Conservation (phyloP, 2,329 filamentous ascomycete species). For the Alternaria sp. region DNA sequence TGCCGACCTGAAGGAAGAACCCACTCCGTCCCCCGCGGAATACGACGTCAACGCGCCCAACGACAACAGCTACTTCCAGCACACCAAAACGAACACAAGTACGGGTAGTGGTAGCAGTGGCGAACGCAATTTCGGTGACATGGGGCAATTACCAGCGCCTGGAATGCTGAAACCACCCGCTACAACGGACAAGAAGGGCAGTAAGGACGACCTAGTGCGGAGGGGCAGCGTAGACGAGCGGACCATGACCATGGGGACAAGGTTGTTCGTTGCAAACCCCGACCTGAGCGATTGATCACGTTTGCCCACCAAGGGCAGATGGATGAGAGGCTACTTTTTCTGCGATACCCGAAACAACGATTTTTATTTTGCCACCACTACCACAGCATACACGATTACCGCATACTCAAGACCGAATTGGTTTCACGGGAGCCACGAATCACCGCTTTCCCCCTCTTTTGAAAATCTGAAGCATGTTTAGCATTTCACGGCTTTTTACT, state of each 20-base stretch:
- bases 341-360: slow-evolving; percentile 43
- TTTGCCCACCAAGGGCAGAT: not conserved
- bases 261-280: slow-evolving; percentile 87
- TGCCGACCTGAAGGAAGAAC: slow-evolving; percentile 52
- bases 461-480: not conserved
- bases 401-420: not conserved
- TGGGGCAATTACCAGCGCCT: slow-evolving; percentile 59
- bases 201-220: slow-evolving; percentile 73
- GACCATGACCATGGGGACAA: slow-evolving; percentile 74
- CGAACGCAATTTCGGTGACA: slow-evolving; percentile 61
- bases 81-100: slow-evolving; percentile 52
- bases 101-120: slow-evolving; percentile 55
- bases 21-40: slow-evolving; percentile 56
- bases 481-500: slow-evolving; percentile 1
- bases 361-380: slow-evolving; percentile 15
- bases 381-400: slow-evolving; percentile 1
- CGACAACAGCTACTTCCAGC: slow-evolving; percentile 54
- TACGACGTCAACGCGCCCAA: slow-evolving; percentile 35
- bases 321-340: slow-evolving; percentile 21
- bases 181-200: slow-evolving; percentile 58
- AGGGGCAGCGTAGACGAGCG: slow-evolving; percentile 85
- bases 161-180: slow-evolving; percentile 54
- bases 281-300: slow-evolving; percentile 64
- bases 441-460: not conserved
- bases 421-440: not conserved